Base-by-base conservation (phyloP, 768 basidiomycete genomes). In the Russula dissimulans region DNA sequence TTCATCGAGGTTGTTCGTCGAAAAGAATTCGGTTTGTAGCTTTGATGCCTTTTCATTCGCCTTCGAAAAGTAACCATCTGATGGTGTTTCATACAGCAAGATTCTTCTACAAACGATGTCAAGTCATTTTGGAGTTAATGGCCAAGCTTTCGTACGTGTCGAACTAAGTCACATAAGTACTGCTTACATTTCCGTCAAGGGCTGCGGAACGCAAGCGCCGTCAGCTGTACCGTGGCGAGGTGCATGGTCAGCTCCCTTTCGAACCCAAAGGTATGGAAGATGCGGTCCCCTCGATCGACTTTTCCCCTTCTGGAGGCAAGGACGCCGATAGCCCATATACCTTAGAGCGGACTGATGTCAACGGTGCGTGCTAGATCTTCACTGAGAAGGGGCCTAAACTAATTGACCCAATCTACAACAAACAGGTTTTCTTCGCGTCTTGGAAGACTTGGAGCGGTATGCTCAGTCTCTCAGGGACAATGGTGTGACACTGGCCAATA, bases 1-100 rank as follows among this genome's bases (percentile, higher is more conserved):
- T 80, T 97, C 9, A 80, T 94, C 17, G 95, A 98, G 72, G 84
- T 97, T 34, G 89, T 95, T 2, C 79, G 95, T 59, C 78, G 95
- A 56, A 91, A 91, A 66, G 91, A 95, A 69, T 97, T 95, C 71
- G 78, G 91, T 87, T 62, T 71, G 85, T 71, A 56, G 18, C 36
- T 10, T 18, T 46, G 14, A 36, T 7, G 22, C 44, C 43, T 32
- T 39, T 47, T 36, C 1, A 3, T 34, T 34, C 1, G 22, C 2
- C n/a, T 18, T 10, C 44, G 44, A n/a, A 29, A 29, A 10, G 29
- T 36, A n/a, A 8, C 10, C 48, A 10, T 39, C 60, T 57, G 34
- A 65, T 54, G 3, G 10, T 26, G 29, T 31, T 31, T 46, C 57
- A 18, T 52, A 41, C 59, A 91, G 90, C 83, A 48, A 79, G 81